Conservation (phyloP, 2,329 filamentous ascomycete species). For the Sporothrix pallida region DNA sequence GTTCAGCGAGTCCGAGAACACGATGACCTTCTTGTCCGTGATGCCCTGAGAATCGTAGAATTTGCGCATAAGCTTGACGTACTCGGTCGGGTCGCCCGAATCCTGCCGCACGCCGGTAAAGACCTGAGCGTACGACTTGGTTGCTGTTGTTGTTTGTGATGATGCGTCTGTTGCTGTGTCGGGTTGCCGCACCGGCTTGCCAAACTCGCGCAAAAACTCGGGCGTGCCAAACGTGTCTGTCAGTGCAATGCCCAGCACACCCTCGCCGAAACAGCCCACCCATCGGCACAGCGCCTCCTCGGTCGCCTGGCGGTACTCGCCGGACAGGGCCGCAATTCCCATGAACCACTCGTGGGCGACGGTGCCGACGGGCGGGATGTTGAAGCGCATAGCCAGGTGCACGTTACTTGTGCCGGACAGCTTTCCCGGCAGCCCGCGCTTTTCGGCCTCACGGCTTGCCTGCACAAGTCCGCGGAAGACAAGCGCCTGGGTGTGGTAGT, state of each 20-base stretch:
- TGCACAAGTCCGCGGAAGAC: constrained; percentile 85
- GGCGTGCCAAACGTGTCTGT: constrained; percentile 97
- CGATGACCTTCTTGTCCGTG: constrained; percentile 81
- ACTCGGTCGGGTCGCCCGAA: constrained; percentile 82
- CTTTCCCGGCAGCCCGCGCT: constrained; percentile 70
- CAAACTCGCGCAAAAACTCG: constrained; percentile 85
- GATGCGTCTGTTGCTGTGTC: constrained; percentile 39
- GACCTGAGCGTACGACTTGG: constrained; percentile 75
- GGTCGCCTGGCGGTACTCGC: constrained; percentile 83
- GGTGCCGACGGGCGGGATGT: constrained; percentile 82
- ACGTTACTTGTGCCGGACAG: constrained; percentile 94
- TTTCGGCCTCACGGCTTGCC: constrained; percentile 73
- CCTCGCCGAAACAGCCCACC: constrained; percentile 88
- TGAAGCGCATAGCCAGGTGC: constrained; percentile 93
- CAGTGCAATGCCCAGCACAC: constrained; percentile 82
- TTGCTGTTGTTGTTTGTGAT: constrained; percentile 44
- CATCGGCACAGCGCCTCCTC: constrained; percentile 85
- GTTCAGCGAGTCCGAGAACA: constrained; percentile 95
- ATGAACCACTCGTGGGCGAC: constrained; percentile 99
- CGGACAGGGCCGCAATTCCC: constrained; percentile 90
- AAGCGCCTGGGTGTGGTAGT: constrained; percentile 93
- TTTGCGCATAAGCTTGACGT: constrained; percentile 75
- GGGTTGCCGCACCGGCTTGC: constrained; percentile 61
- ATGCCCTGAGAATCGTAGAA: constrained; percentile 82
- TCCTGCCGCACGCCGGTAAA: constrained; percentile 89